A percentile compares a stretch with the other conserved stretches of the same genome.
Conservation (phyloP, 805 yeast genomes). For the Yarrowia sp. region DNA sequence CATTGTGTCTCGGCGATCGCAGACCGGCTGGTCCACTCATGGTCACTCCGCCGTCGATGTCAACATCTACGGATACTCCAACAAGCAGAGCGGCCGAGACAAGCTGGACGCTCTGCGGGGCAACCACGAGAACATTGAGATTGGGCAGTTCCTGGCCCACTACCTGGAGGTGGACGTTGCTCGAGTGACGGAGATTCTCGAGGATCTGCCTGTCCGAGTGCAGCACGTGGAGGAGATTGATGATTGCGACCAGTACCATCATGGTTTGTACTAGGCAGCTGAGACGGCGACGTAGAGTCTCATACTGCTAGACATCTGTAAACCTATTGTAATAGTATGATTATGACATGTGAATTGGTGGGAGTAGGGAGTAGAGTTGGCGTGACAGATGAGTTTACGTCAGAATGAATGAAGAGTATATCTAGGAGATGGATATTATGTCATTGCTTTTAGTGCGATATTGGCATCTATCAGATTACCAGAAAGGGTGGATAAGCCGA, state of each 20-base stretch:
- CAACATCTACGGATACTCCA: conserved; percentile 80
- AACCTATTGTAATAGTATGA: conserved; percentile 33
- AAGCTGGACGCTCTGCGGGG: conserved; percentile 62
- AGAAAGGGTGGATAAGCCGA: too few species aligned
- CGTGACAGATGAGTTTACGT: too few species aligned
- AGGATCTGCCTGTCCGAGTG: conserved; percentile 12
- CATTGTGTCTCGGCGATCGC: conserved; percentile 80
- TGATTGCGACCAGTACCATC: conserved; percentile 35
- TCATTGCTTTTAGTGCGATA: not conserved
- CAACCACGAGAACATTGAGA: conserved; percentile 84
- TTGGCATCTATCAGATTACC: too few species aligned
- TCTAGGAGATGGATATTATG: not conserved
- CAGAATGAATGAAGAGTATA: too few species aligned
- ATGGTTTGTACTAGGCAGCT: conserved; percentile 15
- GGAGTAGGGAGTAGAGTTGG: too few species aligned
- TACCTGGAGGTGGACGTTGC: conserved; percentile 52
- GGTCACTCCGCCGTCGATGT: conserved; percentile 98
- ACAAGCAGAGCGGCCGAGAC: conserved; percentile 48
- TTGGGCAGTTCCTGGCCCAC: conserved; percentile 74
- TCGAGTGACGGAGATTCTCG: conserved; percentile 45
- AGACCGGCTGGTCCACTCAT: conserved; percentile 95
- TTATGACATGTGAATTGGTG: not conserved
- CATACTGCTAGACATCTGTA: conserved; percentile 2
- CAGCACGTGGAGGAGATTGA: conserved; percentile 30
- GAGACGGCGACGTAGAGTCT: not conserved